Base-by-base conservation (phyloP, 2,329 filamentous ascomycete species). In the Sporothrix humicola region DNA sequence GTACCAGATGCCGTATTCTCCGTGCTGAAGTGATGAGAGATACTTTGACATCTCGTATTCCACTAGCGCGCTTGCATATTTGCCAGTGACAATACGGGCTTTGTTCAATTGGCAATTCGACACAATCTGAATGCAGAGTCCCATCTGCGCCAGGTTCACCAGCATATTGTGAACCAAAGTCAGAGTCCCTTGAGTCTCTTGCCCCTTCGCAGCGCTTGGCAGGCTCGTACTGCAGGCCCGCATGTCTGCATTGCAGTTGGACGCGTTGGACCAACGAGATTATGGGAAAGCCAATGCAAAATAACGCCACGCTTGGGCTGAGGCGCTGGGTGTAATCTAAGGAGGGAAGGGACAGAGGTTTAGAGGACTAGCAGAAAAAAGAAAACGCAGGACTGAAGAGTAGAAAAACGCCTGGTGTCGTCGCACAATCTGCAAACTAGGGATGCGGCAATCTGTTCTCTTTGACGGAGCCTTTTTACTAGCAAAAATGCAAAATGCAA, bases 381-480 rank as follows among this genome's bases (percentile, higher is more conserved):
- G 59, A 20, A 66, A 48, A 46, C 31, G 31, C 31, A 37, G 31
- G 31, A 37, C 31, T 37, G 44, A 48, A 23, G 54, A 31, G 10
- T n/a, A 20, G 37, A 44, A 42, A 42, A n/a, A 66, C 23, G 23
- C 23, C 3, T 26, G 1, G 3, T 26, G 31, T 10, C 15, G 61
- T n/a, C 48, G 20, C 63, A 50, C 4, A 65, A 37, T 31, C 37
- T n/a, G 15, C 37, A 44, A 15, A 15, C n/a, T 37, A 63, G 26
- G 44, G 44, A 68, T 52, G 65, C 65, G 65, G 31, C 46, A 69
- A 63, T 63, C 31, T 63, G 58, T 63, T 63, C 50, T 50, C n/a
- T 46, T 50, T 23, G 15, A 50, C 69, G 23, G 23, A 54, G n/a
- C 52, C 17, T 54, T 54, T 8, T 37, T 37, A 37, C 31, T 6